These are phyloP conservation scores for Medicago arabica DNA, from an alignment of 306 rosid genomes.

Conservation along the genomic window DNA sequence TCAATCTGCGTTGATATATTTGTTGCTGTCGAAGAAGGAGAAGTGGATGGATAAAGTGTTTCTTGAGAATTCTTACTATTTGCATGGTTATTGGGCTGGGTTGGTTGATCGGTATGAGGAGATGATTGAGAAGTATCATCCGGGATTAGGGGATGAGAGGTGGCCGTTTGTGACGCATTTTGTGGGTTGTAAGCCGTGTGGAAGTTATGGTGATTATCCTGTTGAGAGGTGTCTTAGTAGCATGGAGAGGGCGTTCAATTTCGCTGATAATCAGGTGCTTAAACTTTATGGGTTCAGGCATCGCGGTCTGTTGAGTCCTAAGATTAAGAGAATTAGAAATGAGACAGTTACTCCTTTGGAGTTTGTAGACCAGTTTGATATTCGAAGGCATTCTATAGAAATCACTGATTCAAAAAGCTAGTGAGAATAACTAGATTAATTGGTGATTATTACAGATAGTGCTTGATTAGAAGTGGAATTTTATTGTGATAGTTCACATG, in stretches of 20 bases:
- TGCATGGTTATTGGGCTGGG: constrained; percentile 99
- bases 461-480: constrained; percentile 51
- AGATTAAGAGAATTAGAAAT: constrained; percentile 89
- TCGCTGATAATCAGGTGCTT: constrained; percentile 96
- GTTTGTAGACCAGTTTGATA: constrained; percentile 76
- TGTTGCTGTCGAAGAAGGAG: constrained; percentile 83
- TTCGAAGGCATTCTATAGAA: constrained; percentile 59
- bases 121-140: constrained; percentile 97
- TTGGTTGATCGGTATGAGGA: constrained; percentile 96
- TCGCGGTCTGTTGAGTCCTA: constrained; percentile 91
- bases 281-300: constrained; percentile 88
- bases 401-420: constrained; percentile 58
- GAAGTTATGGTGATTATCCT: constrained; percentile 97
- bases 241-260: constrained; percentile 98
- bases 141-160: constrained; percentile 94
- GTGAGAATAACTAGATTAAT: constrained; percentile 43
- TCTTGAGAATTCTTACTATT: constrained; percentile 86
- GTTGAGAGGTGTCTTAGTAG: constrained; percentile 91
- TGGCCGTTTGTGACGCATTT: constrained; percentile 99
- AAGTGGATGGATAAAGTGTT: constrained; percentile 93
- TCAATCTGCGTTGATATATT: constrained; percentile 92
- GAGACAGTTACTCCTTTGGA: constrained; percentile 85
- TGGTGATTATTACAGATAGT: constrained; percentile 54
- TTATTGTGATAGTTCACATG: constrained; percentile 51
- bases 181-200: constrained; percentile 99